Evolutionary conservation across 805 yeast genomes (phyloP).

Genomic region (Torulaspora delbrueckii): DNA sequence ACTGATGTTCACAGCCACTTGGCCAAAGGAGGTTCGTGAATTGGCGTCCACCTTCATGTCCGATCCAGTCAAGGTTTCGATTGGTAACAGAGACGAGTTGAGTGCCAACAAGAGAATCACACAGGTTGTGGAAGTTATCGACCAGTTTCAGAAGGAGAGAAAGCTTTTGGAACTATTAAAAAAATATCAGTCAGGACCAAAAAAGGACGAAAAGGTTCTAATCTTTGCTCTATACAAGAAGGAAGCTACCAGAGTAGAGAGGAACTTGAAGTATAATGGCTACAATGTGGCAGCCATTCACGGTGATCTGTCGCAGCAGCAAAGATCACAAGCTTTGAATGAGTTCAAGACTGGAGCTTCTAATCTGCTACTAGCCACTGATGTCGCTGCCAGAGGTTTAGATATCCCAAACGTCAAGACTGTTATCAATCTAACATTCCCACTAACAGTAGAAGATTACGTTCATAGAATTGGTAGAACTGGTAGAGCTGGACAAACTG

Average conservation of each 20-base stretch:
- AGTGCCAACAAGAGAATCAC: conserved; percentile 91
- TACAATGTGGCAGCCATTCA: conserved; percentile 88
- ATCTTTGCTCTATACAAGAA: conserved; percentile 94
- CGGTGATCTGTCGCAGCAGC: conserved; percentile 90
- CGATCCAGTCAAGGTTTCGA: conserved; percentile 79
- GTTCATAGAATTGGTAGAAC: conserved; percentile 98
- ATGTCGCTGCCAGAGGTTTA: conserved; percentile 96
- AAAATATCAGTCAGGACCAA: conserved; percentile 66
- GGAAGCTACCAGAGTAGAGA: conserved; percentile 90
- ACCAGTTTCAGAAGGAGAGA: conserved; percentile 73
- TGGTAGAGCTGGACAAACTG: conserved; percentile 94
- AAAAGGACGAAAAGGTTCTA: conserved; percentile 72
- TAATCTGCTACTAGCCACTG: conserved; percentile 85
- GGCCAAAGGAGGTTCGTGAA: conserved; percentile 98
- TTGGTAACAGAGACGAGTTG: conserved; percentile 92
- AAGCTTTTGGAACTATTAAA: conserved; percentile 65
- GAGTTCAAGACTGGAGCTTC: conserved; percentile 78
- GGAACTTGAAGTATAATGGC: conserved; percentile 64
- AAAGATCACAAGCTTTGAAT: conserved; percentile 82
- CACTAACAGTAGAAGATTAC: conserved; percentile 92
- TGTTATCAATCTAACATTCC: conserved; percentile 92
- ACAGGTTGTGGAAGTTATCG: conserved; percentile 90
- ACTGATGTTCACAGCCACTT: conserved; percentile 98
- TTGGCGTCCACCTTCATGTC: conserved; percentile 83
- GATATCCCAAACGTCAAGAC: conserved; percentile 97